A percentile compares a stretch with the other conserved stretches of the same genome.
Conservation (phyloP, 768 basidiomycete genomes). For the Floccularia luteovirens region DNA sequence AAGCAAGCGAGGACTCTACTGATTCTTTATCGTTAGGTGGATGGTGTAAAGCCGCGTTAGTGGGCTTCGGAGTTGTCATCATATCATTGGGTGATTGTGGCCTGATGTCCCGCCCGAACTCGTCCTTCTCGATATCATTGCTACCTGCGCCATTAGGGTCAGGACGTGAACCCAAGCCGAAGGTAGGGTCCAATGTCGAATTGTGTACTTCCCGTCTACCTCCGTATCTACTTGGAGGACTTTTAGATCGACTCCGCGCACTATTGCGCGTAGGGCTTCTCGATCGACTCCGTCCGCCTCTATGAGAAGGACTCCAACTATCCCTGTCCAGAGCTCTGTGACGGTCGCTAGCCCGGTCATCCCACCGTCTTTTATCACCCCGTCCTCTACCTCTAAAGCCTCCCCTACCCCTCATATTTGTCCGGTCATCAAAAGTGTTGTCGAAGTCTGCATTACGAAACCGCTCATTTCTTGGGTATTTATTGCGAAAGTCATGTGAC, state of each 20-base stretch:
- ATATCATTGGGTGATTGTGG: slow-evolving; percentile 35
- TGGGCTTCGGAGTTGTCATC: slow-evolving; percentile 24
- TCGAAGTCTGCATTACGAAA: slow-evolving; percentile 43
- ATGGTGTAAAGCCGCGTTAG: slow-evolving; percentile 13
- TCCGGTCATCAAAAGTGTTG: slow-evolving; percentile 42
- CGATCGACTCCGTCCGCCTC: slow-evolving; percentile 49
- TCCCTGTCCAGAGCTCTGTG: slow-evolving; percentile 34
- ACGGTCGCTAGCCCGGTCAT: slow-evolving; percentile 52
- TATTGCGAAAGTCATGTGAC: slow-evolving; percentile 26
- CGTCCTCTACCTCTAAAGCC: slow-evolving; percentile 54
- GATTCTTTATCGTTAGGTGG: slow-evolving; percentile 21
- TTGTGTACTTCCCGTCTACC: slow-evolving; percentile 39
- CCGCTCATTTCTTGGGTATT: slow-evolving; percentile 37
- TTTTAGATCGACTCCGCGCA: slow-evolving; percentile 65
- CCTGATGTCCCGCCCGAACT: slow-evolving; percentile 81
- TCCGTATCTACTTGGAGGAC: slow-evolving; percentile 56
- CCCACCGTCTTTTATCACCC: slow-evolving; percentile 46
- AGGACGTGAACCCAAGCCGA: too few relatives aligned
- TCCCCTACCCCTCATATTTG: slow-evolving; percentile 45
- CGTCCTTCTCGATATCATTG: slow-evolving; percentile 54
- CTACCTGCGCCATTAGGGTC: slow-evolving; percentile 15
- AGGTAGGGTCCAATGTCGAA: slow-evolving; percentile 22
- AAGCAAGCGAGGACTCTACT: slow-evolving; percentile 34
- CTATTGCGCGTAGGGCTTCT: slow-evolving; percentile 32
- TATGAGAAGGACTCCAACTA: slow-evolving; percentile 27